Evolutionary conservation across 176 grass and related monocot genomes (phyloP), one percentile per base, ranked within the genome.

Genomic region (Triticum urartu): DNA sequence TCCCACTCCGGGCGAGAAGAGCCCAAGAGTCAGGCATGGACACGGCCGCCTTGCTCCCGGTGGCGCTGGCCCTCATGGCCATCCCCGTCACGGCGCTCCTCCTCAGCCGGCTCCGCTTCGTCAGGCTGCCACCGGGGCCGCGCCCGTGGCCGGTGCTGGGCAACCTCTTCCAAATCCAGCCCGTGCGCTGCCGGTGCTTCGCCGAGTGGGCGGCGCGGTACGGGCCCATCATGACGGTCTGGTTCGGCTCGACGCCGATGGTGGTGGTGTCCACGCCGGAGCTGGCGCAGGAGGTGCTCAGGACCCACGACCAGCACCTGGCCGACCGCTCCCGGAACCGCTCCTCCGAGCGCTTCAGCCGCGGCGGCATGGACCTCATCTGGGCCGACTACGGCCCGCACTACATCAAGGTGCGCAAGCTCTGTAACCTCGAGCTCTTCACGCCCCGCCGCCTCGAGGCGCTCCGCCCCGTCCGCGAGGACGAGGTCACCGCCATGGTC

Each of bases 401-500:
- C 88, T 95, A 95, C 88, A 92, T 95, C 76, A 95, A 95, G 93
- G 93, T 95, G 58, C 88, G 93, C 78, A 95, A 92, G 93, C 50
- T 95, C 72, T 95, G 93, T 84, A 95, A 95, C 91, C 91, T 95
- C 68, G 93, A 95, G 93, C 93, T 95, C 86, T 95, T 95, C 91
- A 89, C 93, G 6, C 91, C 84, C 45, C 83, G 69, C 72, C 86
- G 93, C 1, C 93, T 95, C 66, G 91, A 92, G 93, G 86, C 84
- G 13, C 93, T 95, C 33, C 68, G 93, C 22, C 93, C 93, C 75
- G 48, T 95, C 84, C 76, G 93, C 4, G 93, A 95, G 72, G 93
- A 95, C 88, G 93, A 95, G 91, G 84, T 95, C 88, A 92, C 88
- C 71, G 88, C 86, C 88, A 95, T 95, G 93, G 93, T 95, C 39